These are phyloP conservation scores for Sophora flavescens DNA, from an alignment of 306 rosid genomes.

Conservation along the genomic window DNA sequence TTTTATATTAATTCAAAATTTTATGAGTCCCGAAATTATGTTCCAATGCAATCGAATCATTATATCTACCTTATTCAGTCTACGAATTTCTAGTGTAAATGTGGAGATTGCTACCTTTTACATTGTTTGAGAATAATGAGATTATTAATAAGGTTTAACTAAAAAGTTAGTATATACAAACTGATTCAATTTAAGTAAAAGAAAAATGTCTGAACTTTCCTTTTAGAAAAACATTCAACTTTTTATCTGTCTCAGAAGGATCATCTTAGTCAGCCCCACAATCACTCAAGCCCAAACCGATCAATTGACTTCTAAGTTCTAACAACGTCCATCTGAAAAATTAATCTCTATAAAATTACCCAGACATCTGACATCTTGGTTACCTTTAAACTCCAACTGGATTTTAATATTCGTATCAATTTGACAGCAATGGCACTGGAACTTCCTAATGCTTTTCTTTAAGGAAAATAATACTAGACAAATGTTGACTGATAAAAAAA, in stretches of 20 bases:
- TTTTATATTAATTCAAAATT: constrained; percentile 10
- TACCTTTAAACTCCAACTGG: background rate
- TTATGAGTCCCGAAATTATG: background rate
- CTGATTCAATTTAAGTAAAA: background rate
- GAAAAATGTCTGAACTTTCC: background rate
- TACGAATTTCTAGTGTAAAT: background rate
- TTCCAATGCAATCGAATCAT: background rate
- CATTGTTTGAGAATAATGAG: no score
- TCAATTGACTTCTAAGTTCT: background rate
- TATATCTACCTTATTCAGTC: no score
- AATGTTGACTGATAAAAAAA: background rate
- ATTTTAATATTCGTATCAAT: constrained; percentile 25
- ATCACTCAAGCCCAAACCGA: background rate
- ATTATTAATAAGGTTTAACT: background rate
- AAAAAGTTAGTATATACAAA: background rate
- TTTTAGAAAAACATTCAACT: background rate
- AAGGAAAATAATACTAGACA: constrained; percentile 13
- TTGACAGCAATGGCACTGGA: background rate
- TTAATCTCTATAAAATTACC: background rate
- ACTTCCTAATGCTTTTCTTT: background rate
- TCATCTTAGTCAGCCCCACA: background rate
- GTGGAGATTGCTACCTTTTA: background rate
- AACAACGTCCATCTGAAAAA: background rate
- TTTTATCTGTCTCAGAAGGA: background rate
- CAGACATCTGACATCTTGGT: background rate